A percentile compares a stretch with the other conserved stretches of the same genome.
phyloP scores from a whole-genome alignment of 108 stramenopile genomes.

The Halocafeteria seosinensis region DNA sequence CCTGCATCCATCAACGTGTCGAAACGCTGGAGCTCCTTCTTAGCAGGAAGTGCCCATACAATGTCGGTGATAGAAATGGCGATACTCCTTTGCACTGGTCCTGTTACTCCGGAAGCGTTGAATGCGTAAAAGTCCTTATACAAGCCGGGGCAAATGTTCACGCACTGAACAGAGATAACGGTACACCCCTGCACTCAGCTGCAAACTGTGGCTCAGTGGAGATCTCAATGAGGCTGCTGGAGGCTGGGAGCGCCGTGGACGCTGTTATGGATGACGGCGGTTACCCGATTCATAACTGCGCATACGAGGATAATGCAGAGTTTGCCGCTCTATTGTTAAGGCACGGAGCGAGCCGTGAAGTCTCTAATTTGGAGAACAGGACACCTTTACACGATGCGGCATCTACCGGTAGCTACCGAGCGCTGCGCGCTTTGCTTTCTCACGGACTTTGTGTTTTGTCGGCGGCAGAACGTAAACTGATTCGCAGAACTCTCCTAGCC shows the following conservation, averaged over 20 bases:
- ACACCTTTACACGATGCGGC: not conserved
- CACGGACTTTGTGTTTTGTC: too few species aligned
- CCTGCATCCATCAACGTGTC: too few species aligned
- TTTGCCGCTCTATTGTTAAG: not conserved
- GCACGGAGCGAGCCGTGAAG: not conserved
- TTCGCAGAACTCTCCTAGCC: not conserved
- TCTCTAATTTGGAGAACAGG: not conserved
- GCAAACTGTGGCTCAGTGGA: not conserved
- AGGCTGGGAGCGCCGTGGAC: not conserved
- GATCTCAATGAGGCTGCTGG: not conserved
- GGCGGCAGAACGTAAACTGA: not conserved
- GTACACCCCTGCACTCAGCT: not conserved
- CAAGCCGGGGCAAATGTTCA: not conserved
- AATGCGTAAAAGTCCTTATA: not conserved
- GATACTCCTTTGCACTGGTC: conserved; percentile 1
- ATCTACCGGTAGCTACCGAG: not conserved
- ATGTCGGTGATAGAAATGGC: not conserved
- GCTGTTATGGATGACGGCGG: not conserved
- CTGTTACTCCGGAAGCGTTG: not conserved
- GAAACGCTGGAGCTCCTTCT: too few species aligned
- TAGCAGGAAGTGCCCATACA: too few species aligned
- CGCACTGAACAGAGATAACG: not conserved
- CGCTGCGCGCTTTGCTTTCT: too few species aligned
- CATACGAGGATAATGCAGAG: not conserved
- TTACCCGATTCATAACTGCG: not conserved